Evolutionary conservation across 148 eudicot genomes (phyloP).

Genomic region (Selenicereus undatus): DNA sequence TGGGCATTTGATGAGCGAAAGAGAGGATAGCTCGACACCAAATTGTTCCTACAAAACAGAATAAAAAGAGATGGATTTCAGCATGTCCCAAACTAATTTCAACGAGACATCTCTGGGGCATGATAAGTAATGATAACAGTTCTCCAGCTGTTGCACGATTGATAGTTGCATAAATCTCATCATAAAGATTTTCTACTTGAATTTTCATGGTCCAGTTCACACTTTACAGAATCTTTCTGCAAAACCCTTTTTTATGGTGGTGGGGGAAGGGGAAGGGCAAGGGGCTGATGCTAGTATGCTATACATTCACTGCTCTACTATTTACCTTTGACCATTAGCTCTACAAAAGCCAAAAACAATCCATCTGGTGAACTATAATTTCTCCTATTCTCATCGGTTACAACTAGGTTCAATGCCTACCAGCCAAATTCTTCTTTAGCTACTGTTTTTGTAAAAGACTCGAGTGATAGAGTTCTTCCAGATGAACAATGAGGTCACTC

Average conservation of each 20-base stretch:
- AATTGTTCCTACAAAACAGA: too few relatives aligned
- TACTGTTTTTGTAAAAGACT: constrained; percentile 26
- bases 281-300: too few relatives aligned
- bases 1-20: too few relatives aligned
- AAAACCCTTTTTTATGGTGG: too few relatives aligned
- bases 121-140: too few relatives aligned
- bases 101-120: neutral
- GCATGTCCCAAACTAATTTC: neutral
- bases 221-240: too few relatives aligned
- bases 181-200: too few relatives aligned
- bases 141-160: too few relatives aligned
- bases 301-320: neutral
- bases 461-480: constrained; percentile 37
- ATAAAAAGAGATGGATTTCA: neutral
- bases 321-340: neutral
- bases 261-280: too few relatives aligned
- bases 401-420: neutral
- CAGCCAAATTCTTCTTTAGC: constrained; percentile 17
- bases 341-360: neutral
- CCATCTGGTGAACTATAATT: neutral
- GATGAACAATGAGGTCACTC: constrained; percentile 22
- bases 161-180: neutral
- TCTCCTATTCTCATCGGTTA: neutral
- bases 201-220: too few relatives aligned
- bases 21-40: too few relatives aligned